Conservation (phyloP, 2,329 filamentous ascomycete genomes). For the Cryoendolithus antarcticus region DNA sequence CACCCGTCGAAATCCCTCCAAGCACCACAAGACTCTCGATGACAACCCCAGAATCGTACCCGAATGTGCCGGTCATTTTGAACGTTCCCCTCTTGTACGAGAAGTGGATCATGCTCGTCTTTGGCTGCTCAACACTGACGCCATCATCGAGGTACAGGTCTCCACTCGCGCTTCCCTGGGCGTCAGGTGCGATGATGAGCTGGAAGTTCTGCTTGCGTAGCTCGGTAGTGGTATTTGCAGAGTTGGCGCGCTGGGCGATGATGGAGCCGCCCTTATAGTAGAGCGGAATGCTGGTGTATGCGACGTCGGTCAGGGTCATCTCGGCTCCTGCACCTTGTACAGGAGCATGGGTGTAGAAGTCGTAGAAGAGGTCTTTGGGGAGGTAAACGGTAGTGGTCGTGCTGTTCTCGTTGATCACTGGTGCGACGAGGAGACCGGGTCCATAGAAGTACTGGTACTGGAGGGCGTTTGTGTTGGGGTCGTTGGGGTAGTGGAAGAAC, state of each 20-base stretch:
- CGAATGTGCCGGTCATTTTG: slow-evolving; percentile 41
- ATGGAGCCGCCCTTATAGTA: slow-evolving; percentile 55
- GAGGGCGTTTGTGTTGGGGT: slow-evolving; percentile 39
- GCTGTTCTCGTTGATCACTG: slow-evolving; percentile 40
- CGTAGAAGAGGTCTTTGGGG: slow-evolving; percentile 47
- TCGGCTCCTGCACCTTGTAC: slow-evolving; percentile 35
- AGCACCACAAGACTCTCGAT: slow-evolving; percentile 42
- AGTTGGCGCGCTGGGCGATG: slow-evolving; percentile 44
- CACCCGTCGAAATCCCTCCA: slow-evolving; percentile 16
- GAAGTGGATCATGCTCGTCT: slow-evolving; percentile 48
- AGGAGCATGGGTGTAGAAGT: slow-evolving; percentile 42
- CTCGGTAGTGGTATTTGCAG: slow-evolving; percentile 50
- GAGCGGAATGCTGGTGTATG: slow-evolving; percentile 48
- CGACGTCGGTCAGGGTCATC: slow-evolving; percentile 33
- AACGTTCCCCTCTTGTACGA: slow-evolving; percentile 43
- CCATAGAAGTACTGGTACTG: slow-evolving; percentile 50
- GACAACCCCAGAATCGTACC: slow-evolving; percentile 33
- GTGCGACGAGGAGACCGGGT: slow-evolving; percentile 43
- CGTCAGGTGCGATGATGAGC: slow-evolving; percentile 54
- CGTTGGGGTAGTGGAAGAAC: slow-evolving; percentile 57
- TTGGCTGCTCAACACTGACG: slow-evolving; percentile 48
- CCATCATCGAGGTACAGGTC: slow-evolving; percentile 70
- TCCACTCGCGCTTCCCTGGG: slow-evolving; percentile 51
- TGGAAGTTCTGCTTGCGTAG: slow-evolving; percentile 56
- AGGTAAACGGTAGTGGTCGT: slow-evolving; percentile 45